A percentile compares a stretch with the other conserved stretches of the same genome.
Evolutionary conservation across 2,329 filamentous ascomycete species (phyloP).

Genomic region (Gaeumannomyces sp.): DNA sequence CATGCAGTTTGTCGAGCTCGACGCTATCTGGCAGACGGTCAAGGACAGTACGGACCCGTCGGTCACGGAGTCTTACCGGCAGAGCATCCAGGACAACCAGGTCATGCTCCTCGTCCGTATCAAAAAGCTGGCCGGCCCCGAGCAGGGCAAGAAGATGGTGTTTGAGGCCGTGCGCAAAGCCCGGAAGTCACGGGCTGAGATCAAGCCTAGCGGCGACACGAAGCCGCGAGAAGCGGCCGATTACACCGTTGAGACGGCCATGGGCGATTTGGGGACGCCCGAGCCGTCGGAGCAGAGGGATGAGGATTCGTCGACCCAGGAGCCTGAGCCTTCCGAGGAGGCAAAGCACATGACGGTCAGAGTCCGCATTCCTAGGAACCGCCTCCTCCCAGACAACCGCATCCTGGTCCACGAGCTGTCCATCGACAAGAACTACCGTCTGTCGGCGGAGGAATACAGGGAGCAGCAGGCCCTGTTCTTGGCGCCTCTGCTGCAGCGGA

Average conservation of each 20-base stretch:
- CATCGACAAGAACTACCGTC: constrained; percentile 71
- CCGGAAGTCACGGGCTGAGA: constrained; percentile 56
- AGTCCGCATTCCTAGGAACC: constrained; percentile 21
- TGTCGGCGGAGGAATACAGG: constrained; percentile 55
- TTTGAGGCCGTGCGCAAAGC: constrained; percentile 69
- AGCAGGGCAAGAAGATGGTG: constrained; percentile 66
- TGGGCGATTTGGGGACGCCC: constrained; percentile 30
- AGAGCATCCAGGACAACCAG: constrained; percentile 77
- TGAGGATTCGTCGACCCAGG: constrained; percentile 24
- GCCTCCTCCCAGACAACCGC: constrained; percentile 65
- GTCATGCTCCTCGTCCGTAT: constrained; percentile 73
- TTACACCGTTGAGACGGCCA: constrained; percentile 30
- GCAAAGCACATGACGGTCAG: constrained; percentile 26
- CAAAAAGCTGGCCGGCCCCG: constrained; percentile 67
- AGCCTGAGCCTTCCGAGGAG: constrained; percentile 7
- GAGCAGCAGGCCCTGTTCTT: constrained; percentile 47
- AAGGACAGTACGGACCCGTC: constrained; percentile 70
- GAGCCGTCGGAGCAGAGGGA: constrained; percentile 25
- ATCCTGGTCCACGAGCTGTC: constrained; percentile 72
- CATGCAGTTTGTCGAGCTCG: constrained; percentile 77
- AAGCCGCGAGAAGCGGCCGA: constrained; percentile 60
- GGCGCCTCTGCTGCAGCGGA: constrained; percentile 47
- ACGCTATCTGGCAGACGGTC: constrained; percentile 77
- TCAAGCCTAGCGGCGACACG: constrained; percentile 63
- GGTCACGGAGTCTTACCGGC: constrained; percentile 68